Evolutionary conservation across 129 eudicot species (phyloP).

Genomic region (Escallonia rubra): DNA sequence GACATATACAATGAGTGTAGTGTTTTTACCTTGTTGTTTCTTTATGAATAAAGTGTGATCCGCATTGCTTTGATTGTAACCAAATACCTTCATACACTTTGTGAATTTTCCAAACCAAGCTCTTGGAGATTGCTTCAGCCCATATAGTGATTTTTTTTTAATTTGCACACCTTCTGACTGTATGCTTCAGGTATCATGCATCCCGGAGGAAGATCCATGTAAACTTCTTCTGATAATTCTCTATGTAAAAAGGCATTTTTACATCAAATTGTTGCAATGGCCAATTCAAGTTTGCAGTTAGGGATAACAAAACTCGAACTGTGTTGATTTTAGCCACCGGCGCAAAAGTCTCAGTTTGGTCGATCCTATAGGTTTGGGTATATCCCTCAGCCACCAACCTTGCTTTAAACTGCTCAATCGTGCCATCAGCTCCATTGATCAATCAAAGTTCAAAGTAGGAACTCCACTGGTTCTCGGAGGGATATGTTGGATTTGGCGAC

Average conservation of each 20-base stretch:
- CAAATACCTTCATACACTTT: not conserved
- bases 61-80: not conserved
- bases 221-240: not conserved
- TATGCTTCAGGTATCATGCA: not conserved
- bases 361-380: not conserved
- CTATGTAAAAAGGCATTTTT: not conserved
- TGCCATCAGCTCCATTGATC: no score
- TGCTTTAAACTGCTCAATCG: not conserved
- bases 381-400: not conserved
- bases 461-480: no score
- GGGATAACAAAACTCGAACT: not conserved
- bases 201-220: not conserved
- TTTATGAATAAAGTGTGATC: not conserved
- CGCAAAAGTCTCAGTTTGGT: not conserved
- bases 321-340: not conserved
- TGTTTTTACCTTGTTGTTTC: not conserved
- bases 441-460: no score
- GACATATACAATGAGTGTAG: not conserved
- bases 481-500: no score
- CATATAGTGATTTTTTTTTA: not conserved
- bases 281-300: not conserved
- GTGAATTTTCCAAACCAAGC: not conserved
- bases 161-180: not conserved
- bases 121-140: not conserved
- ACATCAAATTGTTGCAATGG: no score